phyloP scores from a whole-genome alignment of 1,284 basidiomycete species.

The Rhodotorula sp. region DNA sequence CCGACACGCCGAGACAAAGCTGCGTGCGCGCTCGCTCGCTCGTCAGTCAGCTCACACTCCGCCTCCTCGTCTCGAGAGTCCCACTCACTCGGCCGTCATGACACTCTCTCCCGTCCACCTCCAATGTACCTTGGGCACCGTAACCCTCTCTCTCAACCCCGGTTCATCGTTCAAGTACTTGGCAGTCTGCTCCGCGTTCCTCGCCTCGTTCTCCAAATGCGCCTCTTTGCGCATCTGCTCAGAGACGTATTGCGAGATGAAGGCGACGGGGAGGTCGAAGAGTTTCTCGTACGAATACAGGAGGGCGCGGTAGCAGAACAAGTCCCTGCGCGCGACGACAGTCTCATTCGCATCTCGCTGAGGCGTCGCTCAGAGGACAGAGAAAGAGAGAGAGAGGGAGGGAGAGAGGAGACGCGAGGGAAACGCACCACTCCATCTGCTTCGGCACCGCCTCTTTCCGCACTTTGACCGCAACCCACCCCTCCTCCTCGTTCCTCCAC shows the following conservation, averaged over 20 bases:
- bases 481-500: conserved; percentile 54
- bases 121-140: conserved; percentile 74
- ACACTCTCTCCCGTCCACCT: conserved; percentile 71
- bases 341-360: neutral
- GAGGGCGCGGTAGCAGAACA: conserved; percentile 44
- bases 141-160: conserved; percentile 65
- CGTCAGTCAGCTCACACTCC: neutral
- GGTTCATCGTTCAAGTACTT: conserved; percentile 64
- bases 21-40: conserved; percentile 3
- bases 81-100: conserved; percentile 74
- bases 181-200: conserved; percentile 64
- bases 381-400: neutral
- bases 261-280: conserved; percentile 74
- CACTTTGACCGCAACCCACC: conserved; percentile 79
- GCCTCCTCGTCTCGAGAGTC: neutral
- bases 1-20: conserved; percentile 39
- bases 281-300: conserved; percentile 48
- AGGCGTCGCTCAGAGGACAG: neutral
- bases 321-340: conserved; percentile 21
- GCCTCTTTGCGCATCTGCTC: conserved; percentile 70
- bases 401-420: neutral
- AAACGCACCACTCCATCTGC: conserved; percentile 64
- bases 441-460: conserved; percentile 81
- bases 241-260: conserved; percentile 73
- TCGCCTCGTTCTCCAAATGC: conserved; percentile 71